Evolutionary conservation across 352 stramenopile genomes (phyloP).

Genomic region (Phytophthora podocarpi): DNA sequence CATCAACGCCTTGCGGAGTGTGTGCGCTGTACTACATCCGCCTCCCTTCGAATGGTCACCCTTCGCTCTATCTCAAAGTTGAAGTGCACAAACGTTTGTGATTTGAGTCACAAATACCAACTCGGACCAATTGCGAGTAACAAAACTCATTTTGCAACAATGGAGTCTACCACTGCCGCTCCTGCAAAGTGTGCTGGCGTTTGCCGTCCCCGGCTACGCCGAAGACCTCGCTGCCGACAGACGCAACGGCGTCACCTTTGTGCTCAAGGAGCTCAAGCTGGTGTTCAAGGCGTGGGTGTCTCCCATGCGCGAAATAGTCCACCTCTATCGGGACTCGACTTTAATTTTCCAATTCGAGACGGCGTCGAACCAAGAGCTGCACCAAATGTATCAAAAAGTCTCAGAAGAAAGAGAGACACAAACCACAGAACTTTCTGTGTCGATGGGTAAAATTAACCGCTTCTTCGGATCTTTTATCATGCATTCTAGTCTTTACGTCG

Average conservation of each 20-base stretch:
- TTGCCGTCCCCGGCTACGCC: slow-evolving; percentile 26
- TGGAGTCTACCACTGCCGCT: slow-evolving; percentile 22
- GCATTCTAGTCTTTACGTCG: background rate
- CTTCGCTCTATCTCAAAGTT: too few species aligned
- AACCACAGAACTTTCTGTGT: slow-evolving; percentile 31
- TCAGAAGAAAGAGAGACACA: slow-evolving; percentile 8
- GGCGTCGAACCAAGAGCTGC: slow-evolving; percentile 20
- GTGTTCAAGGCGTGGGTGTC: slow-evolving; percentile 30
- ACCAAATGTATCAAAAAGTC: background rate
- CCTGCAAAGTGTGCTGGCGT: slow-evolving; percentile 32
- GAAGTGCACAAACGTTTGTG: too few species aligned
- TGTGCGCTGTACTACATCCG: too few species aligned
- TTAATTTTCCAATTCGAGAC: slow-evolving; percentile 29
- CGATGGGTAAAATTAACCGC: slow-evolving; percentile 24
- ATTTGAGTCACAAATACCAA: too few species aligned
- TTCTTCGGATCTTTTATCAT: slow-evolving; percentile 9
- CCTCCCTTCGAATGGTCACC: too few species aligned
- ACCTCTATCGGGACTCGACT: slow-evolving; percentile 2
- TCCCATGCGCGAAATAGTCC: slow-evolving; percentile 30
- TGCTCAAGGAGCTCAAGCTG: slow-evolving; percentile 27
- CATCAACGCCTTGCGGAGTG: too few species aligned
- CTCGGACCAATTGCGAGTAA: too few species aligned
- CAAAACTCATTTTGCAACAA: background rate
- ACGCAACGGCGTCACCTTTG: background rate
- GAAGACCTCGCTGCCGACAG: background rate